Evolutionary conservation across 331 rosid genomes (phyloP), one percentile per base, ranked within the genome.

Genomic region (Prunus yedoensis): DNA sequence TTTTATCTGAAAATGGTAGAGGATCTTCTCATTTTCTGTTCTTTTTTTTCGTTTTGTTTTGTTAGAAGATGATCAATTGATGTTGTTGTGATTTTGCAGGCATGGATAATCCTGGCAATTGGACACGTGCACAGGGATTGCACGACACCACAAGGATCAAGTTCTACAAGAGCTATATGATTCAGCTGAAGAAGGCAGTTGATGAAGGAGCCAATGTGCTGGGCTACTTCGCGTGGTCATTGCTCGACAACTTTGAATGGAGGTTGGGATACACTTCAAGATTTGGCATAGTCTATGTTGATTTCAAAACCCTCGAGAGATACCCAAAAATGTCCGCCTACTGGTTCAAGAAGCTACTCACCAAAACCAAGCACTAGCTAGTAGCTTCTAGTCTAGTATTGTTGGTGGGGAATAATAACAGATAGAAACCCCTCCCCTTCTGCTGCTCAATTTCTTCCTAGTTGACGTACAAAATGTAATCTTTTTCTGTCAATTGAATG

Each of bases 201-300:
- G 97, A 90, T 75, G 95, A 89, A 2, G 96, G 96, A 61, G 97
- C 93, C 71, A 90, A 92, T 68, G 87, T 88, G 43, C 20, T 80
- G 20, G 97, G 97, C 70, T 94, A 92, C 73, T 89, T 90, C 17
- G 97, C 99, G 14, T 90, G 97, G 97, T 94, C 99, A 20, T 80
- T 92, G 86, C 92, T 92, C 0, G 99, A 94, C 80, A 94, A 94
- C 88, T 92, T 92, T 35, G 99, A 94, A 79, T 92, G 99, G 97
- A 88, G 92, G 70, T 86, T 74, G 66, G 99, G 97, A 17, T 94
- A 92, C 85, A 94, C 92, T 13, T 90, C 93, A 58, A 91, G 99
- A 75, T 94, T 94, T 59, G 97, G 99, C 47, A 92, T 94, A 54
- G 95, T 92, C 49, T 94, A 89, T 76, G 92, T 92, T 17, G 96